Conservation (phyloP, 768 basidiomycete genomes). For the Candolleomyces eurysporus region DNA sequence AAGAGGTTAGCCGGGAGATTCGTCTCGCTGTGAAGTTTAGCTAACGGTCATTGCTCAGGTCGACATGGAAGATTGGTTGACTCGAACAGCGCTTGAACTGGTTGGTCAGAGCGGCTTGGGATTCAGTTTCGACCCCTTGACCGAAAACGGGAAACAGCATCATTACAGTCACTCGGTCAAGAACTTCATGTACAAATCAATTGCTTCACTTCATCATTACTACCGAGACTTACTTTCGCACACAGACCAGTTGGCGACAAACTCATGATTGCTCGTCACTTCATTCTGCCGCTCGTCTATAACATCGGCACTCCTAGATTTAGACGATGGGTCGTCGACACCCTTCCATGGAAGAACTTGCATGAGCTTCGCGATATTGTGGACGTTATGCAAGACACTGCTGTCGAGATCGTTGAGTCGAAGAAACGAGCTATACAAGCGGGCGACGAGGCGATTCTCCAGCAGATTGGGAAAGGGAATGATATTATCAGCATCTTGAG, state of each 20-base stretch:
- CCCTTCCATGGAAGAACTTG: conserved; percentile 27
- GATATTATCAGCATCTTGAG: conserved; percentile 48
- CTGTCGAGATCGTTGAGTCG: conserved; percentile 32
- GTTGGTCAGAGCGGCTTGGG: conserved; percentile 31
- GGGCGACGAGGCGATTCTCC: conserved; percentile 31
- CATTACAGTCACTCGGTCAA: conserved; percentile 27
- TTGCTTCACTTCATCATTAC: background rate
- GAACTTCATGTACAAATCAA: conserved; percentile 22
- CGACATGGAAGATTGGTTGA: conserved; percentile 23
- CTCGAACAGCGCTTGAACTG: conserved; percentile 27
- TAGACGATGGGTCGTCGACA: conserved; percentile 31
- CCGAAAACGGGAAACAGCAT: conserved; percentile 21
- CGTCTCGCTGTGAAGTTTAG: background rate
- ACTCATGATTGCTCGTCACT: background rate
- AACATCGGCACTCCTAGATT: conserved; percentile 28
- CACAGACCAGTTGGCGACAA: background rate
- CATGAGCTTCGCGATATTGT: conserved; percentile 28
- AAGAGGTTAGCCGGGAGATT: conserved; percentile 12
- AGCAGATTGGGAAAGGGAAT: conserved; percentile 39
- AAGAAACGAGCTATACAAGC: conserved; percentile 34
- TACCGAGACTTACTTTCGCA: conserved; percentile 3
- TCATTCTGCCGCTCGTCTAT: conserved; percentile 13
- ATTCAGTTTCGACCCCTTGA: conserved; percentile 29
- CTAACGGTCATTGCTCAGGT: conserved; percentile 5
- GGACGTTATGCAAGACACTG: conserved; percentile 34